Base-by-base conservation (phyloP, 2,329 filamentous ascomycete species). In the Alternaria atra region DNA sequence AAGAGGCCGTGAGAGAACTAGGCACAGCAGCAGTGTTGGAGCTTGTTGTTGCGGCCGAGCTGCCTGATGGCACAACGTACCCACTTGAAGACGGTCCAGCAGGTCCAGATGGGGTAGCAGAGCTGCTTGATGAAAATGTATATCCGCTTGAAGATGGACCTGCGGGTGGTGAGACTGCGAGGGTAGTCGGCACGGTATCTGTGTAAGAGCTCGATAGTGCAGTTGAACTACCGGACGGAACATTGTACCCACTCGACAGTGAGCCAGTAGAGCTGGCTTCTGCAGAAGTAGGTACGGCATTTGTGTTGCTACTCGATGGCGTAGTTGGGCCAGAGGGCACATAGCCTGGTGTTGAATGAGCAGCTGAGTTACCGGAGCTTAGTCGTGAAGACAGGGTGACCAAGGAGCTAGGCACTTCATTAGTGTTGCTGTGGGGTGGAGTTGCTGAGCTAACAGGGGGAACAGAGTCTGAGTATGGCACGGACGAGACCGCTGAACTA, bases 391-490 rank as follows among this genome's bases (percentile, higher is more conserved):
- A 44, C 12, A 17, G 35, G 3, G 12, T 57, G 30, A 52, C 35
- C 30, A n/a, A 42, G 2, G 58, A 63, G 25, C 56, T 61, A 20
- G 63, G 40, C 15, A 62, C 27, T 13, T 43, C 51, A 46, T 60
- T 52, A 34, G 58, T 63, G 12, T 43, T 23, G 27, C 53, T 39
- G 25, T 47, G 8, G 0, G 58, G 43, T 35, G 17, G 20, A 20
- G 39, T 12, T 37, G 25, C 27, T 23, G 52, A 32, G 37, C 46
- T 55, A 2, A 27, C 30, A 27, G 34, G 17, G n/a, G 43, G 37
- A 20, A 44, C 20, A 17, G 51, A 50, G 29, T n/a, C 48, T 7
- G 61, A 27, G 56, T 54, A 52, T 17, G 37, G 51, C 37, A 50
- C 23, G 15, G 52, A 43, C 0, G 23, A 34, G 15, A 17, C 32